Percentiles rank a stretch among this genome's conserved stretches.
These are phyloP conservation scores for Brassica rapa DNA, from an alignment of 345 rosid genomes.

Conservation along the genomic window DNA sequence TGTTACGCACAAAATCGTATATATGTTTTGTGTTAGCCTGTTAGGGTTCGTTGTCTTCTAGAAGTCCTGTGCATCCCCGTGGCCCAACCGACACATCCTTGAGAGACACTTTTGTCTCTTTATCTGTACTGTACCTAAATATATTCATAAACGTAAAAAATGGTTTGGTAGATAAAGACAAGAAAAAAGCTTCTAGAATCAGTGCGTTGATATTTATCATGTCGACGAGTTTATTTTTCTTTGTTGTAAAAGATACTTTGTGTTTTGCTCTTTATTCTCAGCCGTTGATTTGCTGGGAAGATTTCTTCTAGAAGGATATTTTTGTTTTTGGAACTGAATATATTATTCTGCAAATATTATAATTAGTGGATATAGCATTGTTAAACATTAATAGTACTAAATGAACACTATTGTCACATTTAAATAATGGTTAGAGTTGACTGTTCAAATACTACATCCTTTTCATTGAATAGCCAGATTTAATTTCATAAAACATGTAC, in stretches of 20 bases:
- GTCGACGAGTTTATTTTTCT: neutral
- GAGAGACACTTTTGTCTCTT: neutral
- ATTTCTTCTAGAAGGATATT: neutral
- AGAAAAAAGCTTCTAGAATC: neutral
- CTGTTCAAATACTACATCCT: neutral
- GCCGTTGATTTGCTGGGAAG: neutral
- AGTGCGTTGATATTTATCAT: neutral
- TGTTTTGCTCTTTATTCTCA: neutral
- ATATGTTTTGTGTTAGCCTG: neutral
- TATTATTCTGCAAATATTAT: neutral
- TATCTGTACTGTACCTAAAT: neutral
- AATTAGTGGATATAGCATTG: neutral
- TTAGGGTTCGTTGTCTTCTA: neutral
- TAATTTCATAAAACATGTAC: neutral
- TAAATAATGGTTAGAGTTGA: neutral
- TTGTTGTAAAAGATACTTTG: neutral
- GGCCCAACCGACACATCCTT: neutral
- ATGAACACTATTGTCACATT: neutral
- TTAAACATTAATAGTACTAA: neutral
- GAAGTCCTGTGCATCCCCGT: neutral
- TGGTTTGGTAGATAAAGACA: neutral
- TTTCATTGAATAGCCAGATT: neutral
- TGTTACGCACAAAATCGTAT: neutral
- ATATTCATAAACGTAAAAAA: neutral
- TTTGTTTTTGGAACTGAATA: neutral